phyloP scores from a whole-genome alignment of 169 alveolate species.

The Cryptosporidium ubiquitum region DNA sequence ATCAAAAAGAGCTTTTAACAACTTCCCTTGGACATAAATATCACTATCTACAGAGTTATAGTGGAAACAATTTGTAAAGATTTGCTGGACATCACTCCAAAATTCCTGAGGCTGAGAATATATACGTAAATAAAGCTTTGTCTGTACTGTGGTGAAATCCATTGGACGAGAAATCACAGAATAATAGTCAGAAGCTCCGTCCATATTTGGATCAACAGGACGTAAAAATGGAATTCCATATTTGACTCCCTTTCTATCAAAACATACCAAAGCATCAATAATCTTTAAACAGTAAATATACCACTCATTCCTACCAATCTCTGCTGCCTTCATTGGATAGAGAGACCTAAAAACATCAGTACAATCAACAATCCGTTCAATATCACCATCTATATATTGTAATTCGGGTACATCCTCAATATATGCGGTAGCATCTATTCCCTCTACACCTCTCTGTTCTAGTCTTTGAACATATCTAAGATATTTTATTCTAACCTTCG shows the following conservation, averaged over 20 bases:
- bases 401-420: conserved; percentile 72
- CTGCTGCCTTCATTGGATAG: conserved; percentile 76
- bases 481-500: conserved; percentile 62
- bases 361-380: conserved; percentile 74
- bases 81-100: conserved; percentile 76
- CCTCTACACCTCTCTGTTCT: conserved; percentile 59
- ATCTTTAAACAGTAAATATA: conserved; percentile 73
- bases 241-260: conserved; percentile 74
- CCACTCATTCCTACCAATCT: conserved; percentile 75
- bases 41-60: conserved; percentile 75
- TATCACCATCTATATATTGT: conserved; percentile 73
- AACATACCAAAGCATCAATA: conserved; percentile 74
- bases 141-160: conserved; percentile 76
- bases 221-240: conserved; percentile 75
- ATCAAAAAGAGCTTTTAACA: conserved; percentile 74
- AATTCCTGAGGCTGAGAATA: conserved; percentile 75
- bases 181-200: conserved; percentile 73
- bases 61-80: conserved; percentile 64
- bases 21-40: conserved; percentile 66
- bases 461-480: conserved; percentile 56
- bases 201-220: conserved; percentile 75
- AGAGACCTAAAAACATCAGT: conserved; percentile 75
- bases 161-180: conserved; percentile 72
- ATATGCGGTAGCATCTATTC: conserved; percentile 62
- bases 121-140: conserved; percentile 64